Base-by-base conservation (phyloP, 768 basidiomycete species). In the Tricholoma matsutake region DNA sequence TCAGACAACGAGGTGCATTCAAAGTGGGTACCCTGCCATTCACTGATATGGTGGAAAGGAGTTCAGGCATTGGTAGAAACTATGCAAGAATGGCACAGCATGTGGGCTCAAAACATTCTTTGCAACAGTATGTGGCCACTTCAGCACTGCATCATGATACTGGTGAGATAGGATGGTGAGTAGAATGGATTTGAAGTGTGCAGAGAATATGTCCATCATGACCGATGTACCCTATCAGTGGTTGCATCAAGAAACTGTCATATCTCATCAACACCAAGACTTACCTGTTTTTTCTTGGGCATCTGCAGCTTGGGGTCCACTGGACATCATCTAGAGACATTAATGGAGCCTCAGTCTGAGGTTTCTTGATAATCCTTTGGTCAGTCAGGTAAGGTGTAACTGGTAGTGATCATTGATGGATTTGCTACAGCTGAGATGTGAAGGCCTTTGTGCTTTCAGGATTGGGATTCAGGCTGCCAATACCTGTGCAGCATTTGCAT, bases 201-300 rank as follows among this genome's bases (percentile, higher is more conserved):
- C 31, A 10, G 56, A 57, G 41, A 57, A 57, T 5, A n/a, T 45
- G 18, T 57, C 56, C 56, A 57, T 57, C 43, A 57, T 57, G 28
- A 57, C 56, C 20, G 41, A 57, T 20, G 56, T 39, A 20, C 56
- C 56, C 56, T 57, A 28, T 35, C 34, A 2, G 7, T 49, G 47
- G n/a, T 49, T 49, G 47, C 47, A 9, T 35, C 47, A 49, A 18
- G 25, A 18, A 49, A 49, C 25, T 49, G 25, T 18, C n/a, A 49
- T 28, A 49, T 18, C 18, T 49, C 4, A 49, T 18, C n/a, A 49
- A 18, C n/a, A 28, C 47, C n/a, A 49, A 49, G 47, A 49, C 47
- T 18, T 4, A 49, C 47, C 47, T 49, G 47, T 18, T 49, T 49
- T 18, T 6, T 7, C 25, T 49, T 49, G 3, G 47, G 47, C 6